Percentiles rank a stretch among this genome's conserved stretches.
Evolutionary conservation across 805 yeast genomes (phyloP).

Genomic region (Ogataea ganodermae): DNA sequence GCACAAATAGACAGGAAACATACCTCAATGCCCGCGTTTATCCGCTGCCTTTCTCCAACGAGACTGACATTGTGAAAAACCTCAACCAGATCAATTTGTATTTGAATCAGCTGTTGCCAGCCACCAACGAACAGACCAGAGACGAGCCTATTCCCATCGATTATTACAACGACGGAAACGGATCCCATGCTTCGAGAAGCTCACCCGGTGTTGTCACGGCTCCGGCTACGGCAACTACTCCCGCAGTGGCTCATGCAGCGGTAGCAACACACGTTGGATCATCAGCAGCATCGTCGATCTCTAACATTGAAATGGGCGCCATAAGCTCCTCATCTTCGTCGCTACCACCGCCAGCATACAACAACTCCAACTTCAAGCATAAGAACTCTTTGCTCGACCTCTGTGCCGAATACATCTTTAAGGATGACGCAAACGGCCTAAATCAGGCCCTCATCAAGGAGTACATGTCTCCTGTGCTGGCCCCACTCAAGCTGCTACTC

Average conservation of each 20-base stretch:
- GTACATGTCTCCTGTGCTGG: slow-evolving; percentile 47
- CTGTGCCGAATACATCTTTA: slow-evolving; percentile 27
- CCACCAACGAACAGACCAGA: slow-evolving; percentile 21
- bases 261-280: slow-evolving; percentile 13
- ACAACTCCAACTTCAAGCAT: slow-evolving; percentile 8
- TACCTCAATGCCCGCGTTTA: slow-evolving; percentile 67
- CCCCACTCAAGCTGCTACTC: slow-evolving; percentile 57
- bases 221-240: background rate
- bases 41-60: slow-evolving; percentile 79
- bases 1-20: slow-evolving; percentile 55
- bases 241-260: slow-evolving; percentile 1
- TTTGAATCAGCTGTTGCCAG: slow-evolving; percentile 54
- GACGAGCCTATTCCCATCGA: slow-evolving; percentile 22
- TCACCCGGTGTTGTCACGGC: background rate
- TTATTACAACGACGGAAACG: slow-evolving; percentile 16
- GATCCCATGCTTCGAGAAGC: background rate
- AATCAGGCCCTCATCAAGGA: slow-evolving; percentile 44
- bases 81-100: slow-evolving; percentile 54
- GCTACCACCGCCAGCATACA: slow-evolving; percentile 29
- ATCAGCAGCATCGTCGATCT: slow-evolving; percentile 26
- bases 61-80: slow-evolving; percentile 54
- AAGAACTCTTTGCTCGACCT: slow-evolving; percentile 24
- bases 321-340: slow-evolving; percentile 21
- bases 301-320: slow-evolving; percentile 25
- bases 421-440: slow-evolving; percentile 41